Evolutionary conservation across 148 eudicot genomes (phyloP).

Genomic region (Linanthus parryae): DNA sequence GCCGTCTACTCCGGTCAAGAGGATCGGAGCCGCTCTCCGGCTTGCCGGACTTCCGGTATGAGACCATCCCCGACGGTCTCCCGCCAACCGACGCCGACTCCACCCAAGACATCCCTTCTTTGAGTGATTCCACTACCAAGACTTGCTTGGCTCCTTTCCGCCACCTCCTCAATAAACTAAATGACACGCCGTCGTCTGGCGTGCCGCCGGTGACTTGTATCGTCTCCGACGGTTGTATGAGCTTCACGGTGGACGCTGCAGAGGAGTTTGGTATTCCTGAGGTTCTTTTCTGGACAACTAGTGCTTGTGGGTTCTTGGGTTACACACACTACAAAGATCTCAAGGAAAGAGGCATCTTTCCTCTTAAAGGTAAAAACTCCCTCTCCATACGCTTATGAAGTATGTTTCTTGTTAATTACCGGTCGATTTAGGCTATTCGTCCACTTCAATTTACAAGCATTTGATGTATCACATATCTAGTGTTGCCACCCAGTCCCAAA

Average conservation of each 20-base stretch:
- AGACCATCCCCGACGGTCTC: constrained; percentile 61
- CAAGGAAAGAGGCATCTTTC: constrained; percentile 29
- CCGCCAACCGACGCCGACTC: constrained; percentile 31
- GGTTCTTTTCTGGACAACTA: constrained; percentile 50
- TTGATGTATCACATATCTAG: too few relatives aligned
- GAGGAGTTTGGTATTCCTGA: constrained; percentile 38
- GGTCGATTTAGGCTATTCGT: too few relatives aligned
- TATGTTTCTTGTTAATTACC: too few relatives aligned
- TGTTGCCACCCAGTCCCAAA: too few relatives aligned
- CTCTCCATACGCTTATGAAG: too few relatives aligned
- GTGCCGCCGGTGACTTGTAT: constrained; percentile 48
- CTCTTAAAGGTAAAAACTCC: constrained; percentile 60
- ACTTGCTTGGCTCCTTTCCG: constrained; percentile 28
- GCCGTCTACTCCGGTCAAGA: constrained; percentile 38
- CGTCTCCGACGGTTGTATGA: constrained; percentile 46
- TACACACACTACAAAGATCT: constrained; percentile 30
- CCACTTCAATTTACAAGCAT: too few relatives aligned
- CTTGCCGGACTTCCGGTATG: constrained; percentile 40
- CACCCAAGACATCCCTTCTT: constrained; percentile 37
- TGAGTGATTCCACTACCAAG: constrained; percentile 27
- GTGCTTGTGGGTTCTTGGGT: constrained; percentile 45
- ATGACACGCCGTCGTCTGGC: not conserved
- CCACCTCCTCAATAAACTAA: constrained; percentile 27
- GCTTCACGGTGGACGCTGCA: constrained; percentile 40
- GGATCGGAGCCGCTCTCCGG: constrained; percentile 44